Evolutionary conservation across 192 early-diverging fungal genomes (phyloP).

Genomic region (Paraglomus occultum): DNA sequence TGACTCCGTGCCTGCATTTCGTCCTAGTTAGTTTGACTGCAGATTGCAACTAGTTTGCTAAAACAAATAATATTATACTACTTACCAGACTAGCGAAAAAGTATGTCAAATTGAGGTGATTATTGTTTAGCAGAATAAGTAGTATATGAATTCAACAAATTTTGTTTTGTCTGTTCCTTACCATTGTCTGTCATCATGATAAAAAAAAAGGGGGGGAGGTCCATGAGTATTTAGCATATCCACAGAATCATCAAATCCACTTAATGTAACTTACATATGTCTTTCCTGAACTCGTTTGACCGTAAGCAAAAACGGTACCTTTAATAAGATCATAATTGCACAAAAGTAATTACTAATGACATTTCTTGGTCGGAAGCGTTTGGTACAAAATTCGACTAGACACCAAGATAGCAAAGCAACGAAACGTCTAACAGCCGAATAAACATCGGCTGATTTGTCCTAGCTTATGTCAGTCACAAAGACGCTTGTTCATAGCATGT

Average conservation of each 20-base stretch:
- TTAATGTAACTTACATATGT: slow-evolving; percentile 58
- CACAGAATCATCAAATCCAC: too few relatives aligned
- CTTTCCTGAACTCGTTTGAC: slow-evolving; percentile 96
- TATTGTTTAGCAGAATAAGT: background rate
- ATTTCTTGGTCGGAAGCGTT: background rate
- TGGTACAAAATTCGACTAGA: background rate
- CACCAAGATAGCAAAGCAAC: background rate
- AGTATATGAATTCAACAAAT: background rate
- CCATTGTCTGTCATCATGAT: slow-evolving; percentile 44
- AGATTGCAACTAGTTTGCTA: background rate
- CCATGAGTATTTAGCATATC: background rate
- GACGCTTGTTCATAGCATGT: too few relatives aligned
- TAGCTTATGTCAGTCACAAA: slow-evolving; percentile 15
- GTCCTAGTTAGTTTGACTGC: background rate
- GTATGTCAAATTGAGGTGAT: background rate
- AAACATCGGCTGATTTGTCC: background rate
- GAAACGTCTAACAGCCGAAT: too few relatives aligned
- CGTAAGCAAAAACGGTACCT: slow-evolving; percentile 98
- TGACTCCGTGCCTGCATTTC: slow-evolving; percentile 58
- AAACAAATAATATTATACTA: slow-evolving; percentile 28
- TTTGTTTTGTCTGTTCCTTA: slow-evolving; percentile 1
- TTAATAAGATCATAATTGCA: background rate
- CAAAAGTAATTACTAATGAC: background rate
- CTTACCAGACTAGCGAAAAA: slow-evolving; percentile 1
- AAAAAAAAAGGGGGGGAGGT: background rate